Conservation (phyloP, 805 yeast genomes). For the Schwanniomyces pseudopolymorphus region DNA sequence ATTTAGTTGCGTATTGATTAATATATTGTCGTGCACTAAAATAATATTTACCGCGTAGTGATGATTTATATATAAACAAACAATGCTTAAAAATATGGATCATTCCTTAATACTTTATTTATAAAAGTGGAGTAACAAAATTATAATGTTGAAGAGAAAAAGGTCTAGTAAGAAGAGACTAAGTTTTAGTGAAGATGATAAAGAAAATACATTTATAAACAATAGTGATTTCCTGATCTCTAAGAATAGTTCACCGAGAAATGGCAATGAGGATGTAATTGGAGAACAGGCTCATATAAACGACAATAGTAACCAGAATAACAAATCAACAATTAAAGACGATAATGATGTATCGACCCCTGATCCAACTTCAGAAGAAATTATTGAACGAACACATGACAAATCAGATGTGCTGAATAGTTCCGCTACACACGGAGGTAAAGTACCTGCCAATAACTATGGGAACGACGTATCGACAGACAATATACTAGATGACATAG, state of each 20-base stretch:
- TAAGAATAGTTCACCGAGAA: background rate
- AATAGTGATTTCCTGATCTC: slow-evolving; percentile 32
- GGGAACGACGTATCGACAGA: background rate
- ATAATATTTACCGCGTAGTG: slow-evolving; percentile 1
- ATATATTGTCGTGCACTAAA: background rate
- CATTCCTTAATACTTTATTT: background rate
- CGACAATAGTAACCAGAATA: background rate
- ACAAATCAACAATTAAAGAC: background rate
- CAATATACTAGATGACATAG: background rate
- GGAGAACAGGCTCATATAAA: background rate
- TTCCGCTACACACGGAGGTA: background rate
- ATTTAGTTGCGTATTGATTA: background rate
- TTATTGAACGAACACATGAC: background rate
- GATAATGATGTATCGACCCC: background rate
- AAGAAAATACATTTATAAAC: slow-evolving; percentile 32
- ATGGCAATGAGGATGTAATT: background rate
- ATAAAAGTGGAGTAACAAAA: background rate
- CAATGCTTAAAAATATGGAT: background rate
- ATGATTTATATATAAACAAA: background rate
- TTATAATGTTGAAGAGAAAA: slow-evolving; percentile 10
- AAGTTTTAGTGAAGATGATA: slow-evolving; percentile 12
- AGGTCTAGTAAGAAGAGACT: background rate
- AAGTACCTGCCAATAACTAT: background rate
- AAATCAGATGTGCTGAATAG: background rate
- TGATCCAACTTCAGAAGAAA: background rate